Percentiles rank a stretch among this genome's conserved stretches.
Conservation (phyloP, 192 early-diverging fungal genomes). For the Rhizophagus clarus region DNA sequence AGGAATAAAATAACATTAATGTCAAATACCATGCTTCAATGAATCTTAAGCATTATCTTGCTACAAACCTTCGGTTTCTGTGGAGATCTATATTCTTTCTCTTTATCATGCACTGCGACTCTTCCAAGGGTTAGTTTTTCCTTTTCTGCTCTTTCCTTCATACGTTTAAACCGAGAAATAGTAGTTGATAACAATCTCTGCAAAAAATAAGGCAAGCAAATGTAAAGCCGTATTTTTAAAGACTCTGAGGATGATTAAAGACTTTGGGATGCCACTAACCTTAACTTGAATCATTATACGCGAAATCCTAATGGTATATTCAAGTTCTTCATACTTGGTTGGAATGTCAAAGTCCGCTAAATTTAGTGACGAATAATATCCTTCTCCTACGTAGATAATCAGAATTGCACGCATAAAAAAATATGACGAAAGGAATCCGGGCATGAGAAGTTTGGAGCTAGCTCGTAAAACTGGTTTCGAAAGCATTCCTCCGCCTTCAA, state of each 20-base stretch:
- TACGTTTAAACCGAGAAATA: conserved; percentile 26
- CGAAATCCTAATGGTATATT: conserved; percentile 16
- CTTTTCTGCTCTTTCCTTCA: conserved; percentile 23
- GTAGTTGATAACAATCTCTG: conserved; percentile 30
- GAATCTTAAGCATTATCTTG: no score
- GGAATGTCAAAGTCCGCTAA: conserved; percentile 32
- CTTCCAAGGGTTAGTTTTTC: conserved; percentile 27
- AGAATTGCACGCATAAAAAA: conserved; percentile 33
- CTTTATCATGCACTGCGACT: background rate
- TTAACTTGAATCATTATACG: conserved; percentile 29
- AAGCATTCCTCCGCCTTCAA: conserved; percentile 5
- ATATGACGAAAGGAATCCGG: conserved; percentile 26
- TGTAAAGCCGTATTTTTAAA: conserved; percentile 13
- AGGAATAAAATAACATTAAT: background rate
- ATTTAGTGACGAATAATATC: conserved; percentile 25
- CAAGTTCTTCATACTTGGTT: conserved; percentile 29
- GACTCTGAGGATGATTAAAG: conserved; percentile 9
- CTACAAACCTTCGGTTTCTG: background rate
- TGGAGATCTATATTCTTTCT: background rate
- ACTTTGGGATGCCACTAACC: conserved; percentile 23
- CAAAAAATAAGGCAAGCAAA: conserved; percentile 16
- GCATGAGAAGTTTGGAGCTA: conserved; percentile 21
- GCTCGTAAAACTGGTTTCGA: conserved; percentile 19
- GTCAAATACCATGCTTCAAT: background rate
- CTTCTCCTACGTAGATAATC: conserved; percentile 22